A percentile compares a stretch with the other conserved stretches of the same genome.
Evolutionary conservation across 371 early-diverging fungal genomes (phyloP).

Genomic region (Mucor lusitanicus): DNA sequence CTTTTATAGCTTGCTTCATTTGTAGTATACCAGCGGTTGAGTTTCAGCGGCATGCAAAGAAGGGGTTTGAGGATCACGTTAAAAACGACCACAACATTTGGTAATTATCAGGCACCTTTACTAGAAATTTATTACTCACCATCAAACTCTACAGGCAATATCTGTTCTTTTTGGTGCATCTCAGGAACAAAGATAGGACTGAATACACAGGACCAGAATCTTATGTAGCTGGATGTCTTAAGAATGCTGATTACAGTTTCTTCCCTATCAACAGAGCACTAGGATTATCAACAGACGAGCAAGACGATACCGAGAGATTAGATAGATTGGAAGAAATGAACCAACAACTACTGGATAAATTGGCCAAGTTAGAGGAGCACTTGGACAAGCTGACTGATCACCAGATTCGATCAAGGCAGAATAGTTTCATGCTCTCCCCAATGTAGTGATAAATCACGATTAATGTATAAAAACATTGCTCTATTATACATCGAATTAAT

Average conservation of each 20-base stretch:
- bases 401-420: constrained; percentile 32
- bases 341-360: constrained; percentile 25
- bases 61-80: constrained; percentile 58
- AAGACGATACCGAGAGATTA: constrained; percentile 36
- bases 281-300: constrained; percentile 34
- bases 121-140: background rate
- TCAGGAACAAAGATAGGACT: constrained; percentile 55
- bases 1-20: constrained; percentile 48
- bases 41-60: constrained; percentile 53
- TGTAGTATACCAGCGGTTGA: constrained; percentile 58
- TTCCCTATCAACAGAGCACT: constrained; percentile 61
- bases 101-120: background rate
- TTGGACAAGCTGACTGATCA: constrained; percentile 31
- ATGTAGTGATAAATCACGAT: constrained; percentile 16
- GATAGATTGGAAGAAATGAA: constrained; percentile 41
- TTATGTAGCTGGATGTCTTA: constrained; percentile 49
- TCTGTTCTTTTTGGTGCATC: constrained; percentile 57
- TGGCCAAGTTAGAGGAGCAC: constrained; percentile 28
- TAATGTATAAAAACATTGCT: too few relatives aligned
- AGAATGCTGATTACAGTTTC: constrained; percentile 49
- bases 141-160: constrained; percentile 42
- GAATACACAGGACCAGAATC: constrained; percentile 63
- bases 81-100: constrained; percentile 62
- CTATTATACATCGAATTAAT: too few relatives aligned
- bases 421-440: constrained; percentile 41